Percentiles rank a stretch among this genome's conserved stretches.
Conservation (phyloP, 768 basidiomycete species). For the Ephemerocybe angulata region DNA sequence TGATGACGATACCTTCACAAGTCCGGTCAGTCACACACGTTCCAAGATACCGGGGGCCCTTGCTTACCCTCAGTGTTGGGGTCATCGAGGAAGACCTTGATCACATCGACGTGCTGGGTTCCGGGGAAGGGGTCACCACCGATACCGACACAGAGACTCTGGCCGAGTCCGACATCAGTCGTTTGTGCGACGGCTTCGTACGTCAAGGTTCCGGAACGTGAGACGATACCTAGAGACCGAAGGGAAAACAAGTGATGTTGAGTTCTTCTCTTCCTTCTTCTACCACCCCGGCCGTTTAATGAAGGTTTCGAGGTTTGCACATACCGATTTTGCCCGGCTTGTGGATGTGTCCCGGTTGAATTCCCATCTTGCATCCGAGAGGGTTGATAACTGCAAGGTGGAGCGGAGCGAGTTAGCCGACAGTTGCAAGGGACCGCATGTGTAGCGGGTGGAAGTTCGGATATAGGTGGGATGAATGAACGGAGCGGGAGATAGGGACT, state of each 20-base stretch:
- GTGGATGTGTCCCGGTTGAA: conserved; percentile 97
- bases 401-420: background rate
- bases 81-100: conserved; percentile 95
- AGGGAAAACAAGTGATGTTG: background rate
- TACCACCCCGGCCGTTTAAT: no score
- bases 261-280: background rate
- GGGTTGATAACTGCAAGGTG: conserved; percentile 76
- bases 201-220: conserved; percentile 92
- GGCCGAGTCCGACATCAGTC: conserved; percentile 91
- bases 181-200: conserved; percentile 99
- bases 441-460: background rate
- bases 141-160: conserved; percentile 94
- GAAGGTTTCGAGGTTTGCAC: no score
- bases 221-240: conserved; percentile 75
- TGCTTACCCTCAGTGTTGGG: conserved; percentile 81
- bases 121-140: conserved; percentile 98
- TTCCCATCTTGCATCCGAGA: conserved; percentile 98
- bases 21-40: conserved; percentile 2
- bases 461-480: conserved; percentile 1
- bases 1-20: conserved; percentile 85
- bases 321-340: conserved; percentile 91
- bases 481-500: conserved; percentile 13
- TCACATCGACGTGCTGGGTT: conserved; percentile 91
- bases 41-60: background rate
- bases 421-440: background rate